Evolutionary conservation across 2,329 filamentous ascomycete genomes (phyloP), one percentile per base, ranked within the genome.

Genomic region (Sporothrix luriei): DNA sequence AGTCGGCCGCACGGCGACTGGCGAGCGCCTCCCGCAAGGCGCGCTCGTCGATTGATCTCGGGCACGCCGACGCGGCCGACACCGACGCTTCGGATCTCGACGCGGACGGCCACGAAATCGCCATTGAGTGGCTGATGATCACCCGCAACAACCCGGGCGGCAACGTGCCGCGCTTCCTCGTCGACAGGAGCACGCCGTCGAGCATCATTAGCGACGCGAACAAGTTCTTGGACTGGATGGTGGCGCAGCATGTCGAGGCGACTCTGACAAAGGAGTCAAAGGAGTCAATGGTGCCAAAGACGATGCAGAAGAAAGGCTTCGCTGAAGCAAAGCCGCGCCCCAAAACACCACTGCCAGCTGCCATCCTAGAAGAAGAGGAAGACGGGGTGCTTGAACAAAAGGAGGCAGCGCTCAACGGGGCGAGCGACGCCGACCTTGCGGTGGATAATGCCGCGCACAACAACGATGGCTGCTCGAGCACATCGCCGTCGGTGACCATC

Each of bases 51-150:
- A 77, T 80, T 4, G 81, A 86, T 71, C 73, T 84, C 2, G 73
- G 74, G 51, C 76, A 76, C 26, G 77, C 78, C 71, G 71, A 76
- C 73, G 46, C 14, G 10, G 46, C 19, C 14, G 40, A 52, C 19
- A 69, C 46, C 9, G 62, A 79, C n/a, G 78, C 75, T 1, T 62
- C 57, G 6, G 79, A 80, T 59, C 75, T 77, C 11, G 76, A 77
- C 16, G 75, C 78, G 29, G 72, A 73, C 75, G 75, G 14, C 76
- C 79, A 11, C 76, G 77, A 81, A n/a, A 82, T 79, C 38, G 79
- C 82, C 33, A 77, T 97, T 1, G 93, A 97, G 78, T 97, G 93
- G 93, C 86, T 95, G 71, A 97, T 97, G 93, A 88, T 97, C 21
- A 97, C 93, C 1, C 85, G 93, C 64, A 94, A 91, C 77, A 93